These are phyloP conservation scores for Terana coerulea DNA, from an alignment of 768 basidiomycete species.

Conservation along the genomic window DNA sequence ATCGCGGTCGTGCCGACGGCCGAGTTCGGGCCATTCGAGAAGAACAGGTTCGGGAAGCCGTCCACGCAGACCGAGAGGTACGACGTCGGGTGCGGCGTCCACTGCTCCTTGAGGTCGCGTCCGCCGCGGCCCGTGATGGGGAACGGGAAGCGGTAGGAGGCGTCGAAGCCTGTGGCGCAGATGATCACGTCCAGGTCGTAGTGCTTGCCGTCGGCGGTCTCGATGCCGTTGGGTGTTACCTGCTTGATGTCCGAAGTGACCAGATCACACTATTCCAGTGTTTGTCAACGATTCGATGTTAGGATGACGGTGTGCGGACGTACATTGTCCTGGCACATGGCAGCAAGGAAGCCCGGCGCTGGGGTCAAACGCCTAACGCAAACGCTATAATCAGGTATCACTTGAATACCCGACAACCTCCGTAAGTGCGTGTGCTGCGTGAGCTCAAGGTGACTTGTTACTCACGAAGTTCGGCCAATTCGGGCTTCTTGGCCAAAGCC, in stretches of 20 bases:
- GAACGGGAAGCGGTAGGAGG: conserved; percentile 44
- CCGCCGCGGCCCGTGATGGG: conserved; percentile 56
- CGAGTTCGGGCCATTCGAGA: conserved; percentile 52
- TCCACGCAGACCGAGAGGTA: conserved; percentile 59
- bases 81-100: conserved; percentile 49
- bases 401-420: conserved; percentile 30
- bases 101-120: conserved; percentile 45
- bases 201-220: conserved; percentile 49
- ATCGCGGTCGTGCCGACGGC: conserved; percentile 50
- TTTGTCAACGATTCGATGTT: neutral
- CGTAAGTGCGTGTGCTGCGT: neutral
- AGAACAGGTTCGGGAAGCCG: conserved; percentile 68
- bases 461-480: conserved; percentile 53
- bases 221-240: conserved; percentile 51
- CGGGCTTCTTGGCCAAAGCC: conserved; percentile 50
- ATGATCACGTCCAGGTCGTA: conserved; percentile 56
- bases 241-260: conserved; percentile 46
- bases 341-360: conserved; percentile 63
- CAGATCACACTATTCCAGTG: conserved; percentile 36
- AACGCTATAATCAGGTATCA: conserved; percentile 55
- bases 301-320: conserved; percentile 1
- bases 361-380: conserved; percentile 60
- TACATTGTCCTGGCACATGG: conserved; percentile 58
- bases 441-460: neutral
- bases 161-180: conserved; percentile 64